Evolutionary conservation across 208 protist genomes (phyloP).

Genomic region (Crithidia thermophila): DNA sequence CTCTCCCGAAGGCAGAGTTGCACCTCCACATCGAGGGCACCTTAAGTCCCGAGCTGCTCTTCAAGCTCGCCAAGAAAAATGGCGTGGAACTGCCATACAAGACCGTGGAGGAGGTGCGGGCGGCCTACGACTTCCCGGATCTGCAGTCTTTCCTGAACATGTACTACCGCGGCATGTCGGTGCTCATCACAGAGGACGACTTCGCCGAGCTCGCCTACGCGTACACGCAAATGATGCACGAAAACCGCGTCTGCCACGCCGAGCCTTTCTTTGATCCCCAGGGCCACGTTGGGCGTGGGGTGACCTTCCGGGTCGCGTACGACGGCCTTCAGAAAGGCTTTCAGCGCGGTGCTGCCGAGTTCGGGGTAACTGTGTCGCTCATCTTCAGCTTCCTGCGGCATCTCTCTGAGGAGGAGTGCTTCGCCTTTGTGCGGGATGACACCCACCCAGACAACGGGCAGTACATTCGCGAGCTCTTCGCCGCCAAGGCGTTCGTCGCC

Average conservation of each 20-base stretch:
- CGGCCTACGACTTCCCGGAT: conserved; percentile 55
- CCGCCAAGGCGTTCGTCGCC: conserved; percentile 40
- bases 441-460: conserved; percentile 28
- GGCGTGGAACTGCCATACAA: conserved; percentile 34
- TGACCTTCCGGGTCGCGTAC: conserved; percentile 47
- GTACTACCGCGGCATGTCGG: conserved; percentile 58
- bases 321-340: conserved; percentile 46
- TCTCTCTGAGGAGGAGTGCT: conserved; percentile 43
- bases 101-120: conserved; percentile 42
- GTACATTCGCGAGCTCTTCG: conserved; percentile 50
- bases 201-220: conserved; percentile 52
- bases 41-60: conserved; percentile 59
- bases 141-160: conserved; percentile 60
- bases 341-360: conserved; percentile 33
- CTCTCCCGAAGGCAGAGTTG: conserved; percentile 62
- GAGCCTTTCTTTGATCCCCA: conserved; percentile 70
- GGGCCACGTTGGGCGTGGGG: conserved; percentile 42
- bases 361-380: conserved; percentile 35
- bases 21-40: conserved; percentile 69
- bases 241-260: conserved; percentile 35
- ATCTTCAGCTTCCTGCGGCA: conserved; percentile 64
- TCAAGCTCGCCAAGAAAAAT: conserved; percentile 46
- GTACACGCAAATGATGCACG: conserved; percentile 45
- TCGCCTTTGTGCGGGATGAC: conserved; percentile 41
- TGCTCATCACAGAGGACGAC: conserved; percentile 51